Evolutionary conservation across 2,329 filamentous ascomycete genomes (phyloP).

Genomic region (Fusarium newnesense): DNA sequence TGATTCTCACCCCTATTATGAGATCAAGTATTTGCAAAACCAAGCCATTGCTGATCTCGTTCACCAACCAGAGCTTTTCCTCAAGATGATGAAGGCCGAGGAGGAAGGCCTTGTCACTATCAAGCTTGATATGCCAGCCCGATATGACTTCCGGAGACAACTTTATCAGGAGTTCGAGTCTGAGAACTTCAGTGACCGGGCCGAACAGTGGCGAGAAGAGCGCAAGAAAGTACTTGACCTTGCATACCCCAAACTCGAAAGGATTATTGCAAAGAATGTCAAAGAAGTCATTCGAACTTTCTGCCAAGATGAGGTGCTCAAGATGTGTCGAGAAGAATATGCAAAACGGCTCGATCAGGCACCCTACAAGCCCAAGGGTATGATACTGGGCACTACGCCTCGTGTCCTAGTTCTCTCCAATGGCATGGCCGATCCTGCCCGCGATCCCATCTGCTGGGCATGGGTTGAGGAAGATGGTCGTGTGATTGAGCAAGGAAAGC

Average conservation of each 20-base stretch:
- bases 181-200: slow-evolving; percentile 94
- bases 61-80: slow-evolving; percentile 85
- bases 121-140: slow-evolving; percentile 78
- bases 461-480: slow-evolving; percentile 94
- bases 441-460: slow-evolving; percentile 89
- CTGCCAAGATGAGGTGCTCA: slow-evolving; percentile 93
- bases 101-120: slow-evolving; percentile 93
- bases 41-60: slow-evolving; percentile 86
- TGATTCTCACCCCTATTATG: slow-evolving; percentile 94
- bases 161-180: slow-evolving; percentile 88
- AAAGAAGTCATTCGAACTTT: slow-evolving; percentile 94
- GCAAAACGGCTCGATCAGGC: slow-evolving; percentile 92
- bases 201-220: slow-evolving; percentile 93
- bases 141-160: slow-evolving; percentile 78
- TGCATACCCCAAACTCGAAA: slow-evolving; percentile 84
- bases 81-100: slow-evolving; percentile 98
- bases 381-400: slow-evolving; percentile 87
- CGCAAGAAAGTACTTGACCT: slow-evolving; percentile 85
- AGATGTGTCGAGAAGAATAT: slow-evolving; percentile 87
- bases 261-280: slow-evolving; percentile 86
- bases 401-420: slow-evolving; percentile 89
- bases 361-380: slow-evolving; percentile 93
- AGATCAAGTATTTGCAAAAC: slow-evolving; percentile 95
- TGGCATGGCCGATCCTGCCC: slow-evolving; percentile 76
- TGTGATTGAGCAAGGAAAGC: slow-evolving; percentile 88